Percentiles rank a stretch among this genome's conserved stretches.
phyloP scores from a whole-genome alignment of 1,139 yeast genomes.

The Hyphopichia burtonii region DNA sequence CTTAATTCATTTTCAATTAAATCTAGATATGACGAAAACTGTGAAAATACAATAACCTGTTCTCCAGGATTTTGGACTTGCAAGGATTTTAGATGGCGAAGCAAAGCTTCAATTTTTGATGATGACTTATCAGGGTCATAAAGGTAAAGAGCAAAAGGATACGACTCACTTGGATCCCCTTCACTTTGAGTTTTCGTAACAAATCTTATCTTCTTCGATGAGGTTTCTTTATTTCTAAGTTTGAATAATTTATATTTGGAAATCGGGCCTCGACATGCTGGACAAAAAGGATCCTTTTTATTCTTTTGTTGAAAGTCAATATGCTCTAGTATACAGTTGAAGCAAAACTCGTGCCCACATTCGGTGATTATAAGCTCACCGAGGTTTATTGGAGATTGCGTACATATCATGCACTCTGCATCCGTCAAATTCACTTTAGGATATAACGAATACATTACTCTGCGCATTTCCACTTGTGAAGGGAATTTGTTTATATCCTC shows the following conservation, averaged over 20 bases:
- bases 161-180: slow-evolving; percentile 18
- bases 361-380: slow-evolving; percentile 66
- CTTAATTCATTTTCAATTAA: slow-evolving; percentile 64
- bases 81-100: slow-evolving; percentile 55
- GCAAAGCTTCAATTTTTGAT: slow-evolving; percentile 72
- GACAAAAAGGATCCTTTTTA: slow-evolving; percentile 47
- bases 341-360: slow-evolving; percentile 82
- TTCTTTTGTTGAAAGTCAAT: slow-evolving; percentile 43
- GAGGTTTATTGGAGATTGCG: slow-evolving; percentile 56
- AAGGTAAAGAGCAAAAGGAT: slow-evolving; percentile 34
- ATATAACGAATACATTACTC: slow-evolving; percentile 25
- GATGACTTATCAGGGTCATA: slow-evolving; percentile 57
- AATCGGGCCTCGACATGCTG: slow-evolving; percentile 53
- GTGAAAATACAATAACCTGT: slow-evolving; percentile 87
- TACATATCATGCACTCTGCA: slow-evolving; percentile 83
- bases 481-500: slow-evolving; percentile 26
- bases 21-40: slow-evolving; percentile 82
- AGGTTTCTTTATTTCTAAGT: slow-evolving; percentile 27
- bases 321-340: slow-evolving; percentile 72
- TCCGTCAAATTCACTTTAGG: slow-evolving; percentile 36
- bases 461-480: slow-evolving; percentile 30
- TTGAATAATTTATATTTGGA: slow-evolving; percentile 45
- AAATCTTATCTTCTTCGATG: slow-evolving; percentile 32
- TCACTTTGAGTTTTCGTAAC: slow-evolving; percentile 11
- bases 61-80: slow-evolving; percentile 58